A percentile compares a stretch with the other conserved stretches of the same genome.
phyloP scores from a whole-genome alignment of 1,284 basidiomycete genomes.

The Moesziomyces parantarcticus region DNA sequence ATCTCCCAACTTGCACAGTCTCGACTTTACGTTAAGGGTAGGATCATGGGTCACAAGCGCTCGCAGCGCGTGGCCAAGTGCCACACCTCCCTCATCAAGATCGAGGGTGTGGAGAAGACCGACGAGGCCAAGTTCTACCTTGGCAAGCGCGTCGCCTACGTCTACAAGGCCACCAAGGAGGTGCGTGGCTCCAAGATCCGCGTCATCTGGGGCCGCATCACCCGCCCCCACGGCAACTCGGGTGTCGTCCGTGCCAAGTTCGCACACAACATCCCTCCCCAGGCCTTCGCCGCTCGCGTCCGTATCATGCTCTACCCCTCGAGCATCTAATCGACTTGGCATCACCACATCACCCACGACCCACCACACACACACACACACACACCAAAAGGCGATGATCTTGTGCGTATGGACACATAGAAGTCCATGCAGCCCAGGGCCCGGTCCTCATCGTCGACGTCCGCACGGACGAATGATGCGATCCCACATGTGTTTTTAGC shows the following conservation, averaged over 20 bases:
- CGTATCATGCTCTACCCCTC: conserved; percentile 79
- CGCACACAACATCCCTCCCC: conserved; percentile 93
- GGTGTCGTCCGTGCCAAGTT: conserved; percentile 99
- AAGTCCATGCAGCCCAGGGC: too few species aligned
- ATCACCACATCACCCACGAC: not conserved
- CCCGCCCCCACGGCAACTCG: conserved; percentile 75
- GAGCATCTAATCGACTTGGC: conserved; percentile 51
- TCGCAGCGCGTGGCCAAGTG: conserved; percentile 95
- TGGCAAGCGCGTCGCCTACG: conserved; percentile 98
- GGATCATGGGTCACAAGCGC: conserved; percentile 97
- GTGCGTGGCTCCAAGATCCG: conserved; percentile 91
- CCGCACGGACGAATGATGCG: not conserved
- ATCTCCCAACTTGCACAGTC: conserved; percentile 34
- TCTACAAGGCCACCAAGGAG: conserved; percentile 95
- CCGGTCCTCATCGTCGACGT: not conserved
- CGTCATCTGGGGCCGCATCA: conserved; percentile 89
- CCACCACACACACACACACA: conserved; percentile 7
- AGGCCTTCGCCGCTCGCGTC: conserved; percentile 92
- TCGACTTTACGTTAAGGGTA: conserved; percentile 94
- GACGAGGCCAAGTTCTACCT: conserved; percentile 98
- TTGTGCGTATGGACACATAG: not conserved
- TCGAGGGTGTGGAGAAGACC: conserved; percentile 93
- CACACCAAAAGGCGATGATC: conserved; percentile 40
- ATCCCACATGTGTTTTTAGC: conserved; percentile 45
- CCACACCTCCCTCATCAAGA: conserved; percentile 93